These are phyloP conservation scores for Ramichloridium luteum DNA, from an alignment of 2,329 filamentous ascomycete genomes.

Conservation along the genomic window DNA sequence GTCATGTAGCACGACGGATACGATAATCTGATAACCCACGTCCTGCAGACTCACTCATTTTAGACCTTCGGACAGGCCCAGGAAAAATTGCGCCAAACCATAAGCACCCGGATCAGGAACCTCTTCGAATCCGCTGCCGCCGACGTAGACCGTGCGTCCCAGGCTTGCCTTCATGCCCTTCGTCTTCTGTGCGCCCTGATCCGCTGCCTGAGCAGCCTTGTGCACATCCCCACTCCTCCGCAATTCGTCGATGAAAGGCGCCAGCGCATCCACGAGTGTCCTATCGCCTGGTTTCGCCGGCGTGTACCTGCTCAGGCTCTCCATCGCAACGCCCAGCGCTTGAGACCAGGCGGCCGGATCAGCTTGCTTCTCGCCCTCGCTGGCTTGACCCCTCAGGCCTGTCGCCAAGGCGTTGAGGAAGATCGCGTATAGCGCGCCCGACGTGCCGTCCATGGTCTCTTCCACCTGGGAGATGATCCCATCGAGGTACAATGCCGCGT, in stretches of 20 bases:
- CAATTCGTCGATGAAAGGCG: conserved; percentile 72
- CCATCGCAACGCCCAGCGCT: conserved; percentile 59
- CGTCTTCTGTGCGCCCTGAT: conserved; percentile 65
- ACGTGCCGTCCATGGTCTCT: conserved; percentile 61
- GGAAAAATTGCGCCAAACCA: conserved; percentile 76
- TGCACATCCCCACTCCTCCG: conserved; percentile 52
- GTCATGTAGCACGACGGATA: no score
- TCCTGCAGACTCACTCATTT: conserved; percentile 19
- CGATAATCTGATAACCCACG: no score
- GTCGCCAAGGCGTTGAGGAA: conserved; percentile 78
- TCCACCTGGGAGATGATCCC: conserved; percentile 53
- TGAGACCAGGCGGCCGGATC: conserved; percentile 45
- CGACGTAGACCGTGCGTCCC: conserved; percentile 72
- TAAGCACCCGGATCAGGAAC: conserved; percentile 62
- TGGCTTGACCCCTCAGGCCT: conserved; percentile 41
- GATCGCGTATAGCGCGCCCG: conserved; percentile 70
- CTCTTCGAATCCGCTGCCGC: conserved; percentile 59
- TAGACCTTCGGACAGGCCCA: conserved; percentile 54
- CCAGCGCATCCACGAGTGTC: conserved; percentile 78
- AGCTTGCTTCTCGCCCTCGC: conserved; percentile 20
- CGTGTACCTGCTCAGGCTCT: conserved; percentile 68
- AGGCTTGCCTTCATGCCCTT: conserved; percentile 87
- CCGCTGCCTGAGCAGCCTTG: conserved; percentile 63
- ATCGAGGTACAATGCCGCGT: conserved; percentile 48
- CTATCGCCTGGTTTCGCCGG: conserved; percentile 81